Base-by-base conservation (phyloP, 805 yeast species). In the Candida alai region DNA sequence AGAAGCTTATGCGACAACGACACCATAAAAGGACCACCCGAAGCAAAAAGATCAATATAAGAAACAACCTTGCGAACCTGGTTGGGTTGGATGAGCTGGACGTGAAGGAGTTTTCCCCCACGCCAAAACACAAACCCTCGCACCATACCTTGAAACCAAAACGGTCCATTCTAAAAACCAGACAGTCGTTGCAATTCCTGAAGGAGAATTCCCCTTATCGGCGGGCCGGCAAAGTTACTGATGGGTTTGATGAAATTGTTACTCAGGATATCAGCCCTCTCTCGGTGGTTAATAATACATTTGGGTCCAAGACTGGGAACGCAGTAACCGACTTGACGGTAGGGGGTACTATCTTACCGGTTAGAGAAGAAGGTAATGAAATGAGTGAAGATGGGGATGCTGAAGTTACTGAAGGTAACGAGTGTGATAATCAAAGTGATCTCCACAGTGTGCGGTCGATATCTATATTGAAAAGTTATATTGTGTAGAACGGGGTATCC, bases 71-170 rank as follows among this genome's bases (percentile, higher is more conserved):
- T 11, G 6, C 12, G 10, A 8, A 16, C 8, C n/a, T 15, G 11
- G 13, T 14, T 15, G 21, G 17, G 6, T 7, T 12, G 6, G 15
- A 26, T 16, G 6, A 11, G 15, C 7, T 5, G n/a, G 4, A 8
- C 13, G n/a, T 14, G 6, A 32, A 32, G 33, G 39, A 25, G 22
- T 26, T 24, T 24, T 47, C 65, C 6, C 68, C 68, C 1, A 55
- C 60, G 0, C 69, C 65, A 1, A 65, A 64, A 33, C 68, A 63
- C 37, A 54, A 56, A 36, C 73, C 73, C 4, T 60, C 64, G 19
- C 73, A 66, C 44, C 65, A 61, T 32, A 56, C 51, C 2, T 46
- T 66, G 23, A 58, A 62, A 43, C 73, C 73, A 1, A 61, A 62
- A 42, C 48, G 56, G 24, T 61, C 68, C n/a, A 66, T 66, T n/a